Base-by-base conservation (phyloP, 164 flowering plant genomes). In the Malania oleifera region DNA sequence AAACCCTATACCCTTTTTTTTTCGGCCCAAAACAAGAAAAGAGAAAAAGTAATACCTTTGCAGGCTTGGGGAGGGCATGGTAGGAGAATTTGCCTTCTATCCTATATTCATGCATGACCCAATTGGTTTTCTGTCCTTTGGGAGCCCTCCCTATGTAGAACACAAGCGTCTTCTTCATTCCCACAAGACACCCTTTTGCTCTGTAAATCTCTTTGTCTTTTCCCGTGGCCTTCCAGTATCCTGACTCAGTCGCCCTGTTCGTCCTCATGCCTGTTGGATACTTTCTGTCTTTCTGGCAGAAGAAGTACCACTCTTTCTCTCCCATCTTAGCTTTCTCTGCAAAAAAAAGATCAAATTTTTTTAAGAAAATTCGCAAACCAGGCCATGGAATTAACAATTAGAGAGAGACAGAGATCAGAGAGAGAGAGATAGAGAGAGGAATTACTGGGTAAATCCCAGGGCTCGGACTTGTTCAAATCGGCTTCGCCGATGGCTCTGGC, bases 181-280 rank as follows among this genome's bases (percentile, higher is more conserved):
- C 87, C 43, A 80, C 79, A 13, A 80, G 77, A 31, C 64, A 52
- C 1, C 57, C 66, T 52, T 75, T 79, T 3, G 73, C 82, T n/a
- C 59, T 68, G 69, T 62, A 79, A 27, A 82, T 76, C 75, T 82
- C 87, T 46, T 69, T 80, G 52, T 82, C 87, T 49, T 82, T 82
- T 9, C 87, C 87, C 1, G 87, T 82, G 2, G 84, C 87, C 71
- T 82, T 82, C 87, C 87, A 82, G 47, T 80, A 82, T 5, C 87
- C 87, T 0, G 84, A 63, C 46, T 67, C 78, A 0, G 84, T 82
- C 2, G 87, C 87, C 28, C 87, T 71, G 44, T 82, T 82, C 12
- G 87, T 82, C 60, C 87, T 74, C 80, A 73, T 72, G 1, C 87
- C 87, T 0, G 84, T 82, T 8, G 87, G 87, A 43, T 82, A 82